phyloP scores from a whole-genome alignment of 2,329 filamentous ascomycete species.

The Thielaviopsis musarum region DNA sequence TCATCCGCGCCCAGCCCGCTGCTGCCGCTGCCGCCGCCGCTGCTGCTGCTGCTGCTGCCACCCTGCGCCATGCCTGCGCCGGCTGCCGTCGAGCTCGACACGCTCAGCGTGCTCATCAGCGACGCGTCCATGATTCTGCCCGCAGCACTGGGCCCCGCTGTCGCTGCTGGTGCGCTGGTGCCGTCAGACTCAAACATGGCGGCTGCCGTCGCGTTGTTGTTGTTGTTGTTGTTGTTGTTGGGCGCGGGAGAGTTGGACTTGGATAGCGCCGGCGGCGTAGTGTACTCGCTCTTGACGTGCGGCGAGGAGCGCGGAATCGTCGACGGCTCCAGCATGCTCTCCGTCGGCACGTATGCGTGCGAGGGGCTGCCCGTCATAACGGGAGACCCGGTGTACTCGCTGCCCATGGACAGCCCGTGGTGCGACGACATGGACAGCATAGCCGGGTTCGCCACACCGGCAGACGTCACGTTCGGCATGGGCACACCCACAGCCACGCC shows the following conservation, averaged over 20 bases:
- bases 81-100: not conserved
- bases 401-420: slow-evolving; percentile 12
- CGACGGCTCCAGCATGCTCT: slow-evolving; percentile 23
- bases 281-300: slow-evolving; percentile 31
- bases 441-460: slow-evolving; percentile 14
- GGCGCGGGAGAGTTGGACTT: slow-evolving; percentile 40
- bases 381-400: slow-evolving; percentile 3
- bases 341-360: slow-evolving; percentile 31
- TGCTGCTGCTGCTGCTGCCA: slow-evolving; percentile 39
- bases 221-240: slow-evolving; percentile 7
- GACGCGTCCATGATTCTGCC: slow-evolving; percentile 9
- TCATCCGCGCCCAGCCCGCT: slow-evolving; percentile 22
- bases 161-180: slow-evolving; percentile 15
- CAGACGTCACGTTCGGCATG: not conserved
- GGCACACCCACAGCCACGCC: slow-evolving; percentile 9
- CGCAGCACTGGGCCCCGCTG: not conserved
- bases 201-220: slow-evolving; percentile 12
- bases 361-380: slow-evolving; percentile 16
- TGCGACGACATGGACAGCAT: slow-evolving; percentile 19
- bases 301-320: slow-evolving; percentile 15
- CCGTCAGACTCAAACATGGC: slow-evolving; percentile 29
- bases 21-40: slow-evolving; percentile 34
- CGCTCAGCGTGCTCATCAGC: not conserved
- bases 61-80: slow-evolving; percentile 20
- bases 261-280: slow-evolving; percentile 43